These are phyloP conservation scores for Solanum dulcamara DNA, from an alignment of 257 asterid species.

Conservation along the genomic window DNA sequence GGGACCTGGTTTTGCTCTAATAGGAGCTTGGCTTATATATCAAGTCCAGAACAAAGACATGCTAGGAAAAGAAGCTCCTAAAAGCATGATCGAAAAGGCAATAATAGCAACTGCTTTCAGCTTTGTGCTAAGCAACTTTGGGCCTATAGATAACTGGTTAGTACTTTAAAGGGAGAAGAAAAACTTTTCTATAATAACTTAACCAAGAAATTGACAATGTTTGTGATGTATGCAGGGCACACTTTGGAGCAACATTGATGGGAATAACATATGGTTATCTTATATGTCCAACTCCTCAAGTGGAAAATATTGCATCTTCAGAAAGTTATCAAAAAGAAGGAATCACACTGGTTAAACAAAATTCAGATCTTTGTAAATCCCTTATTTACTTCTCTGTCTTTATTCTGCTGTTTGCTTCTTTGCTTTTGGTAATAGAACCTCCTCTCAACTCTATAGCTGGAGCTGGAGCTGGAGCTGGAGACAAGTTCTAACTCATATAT, in stretches of 20 bases:
- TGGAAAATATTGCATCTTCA: conserved; percentile 40
- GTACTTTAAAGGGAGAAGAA: neutral
- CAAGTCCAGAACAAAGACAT: conserved; percentile 51
- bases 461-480: conserved; percentile 5
- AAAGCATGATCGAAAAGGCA: conserved; percentile 42
- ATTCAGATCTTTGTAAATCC: conserved; percentile 61
- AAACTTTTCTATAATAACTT: no score
- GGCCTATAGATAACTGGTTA: conserved; percentile 81
- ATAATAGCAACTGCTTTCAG: conserved; percentile 42
- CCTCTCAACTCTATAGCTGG: conserved; percentile 31
- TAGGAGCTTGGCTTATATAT: conserved; percentile 75
- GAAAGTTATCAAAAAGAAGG: conserved; percentile 35
- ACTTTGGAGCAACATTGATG: conserved; percentile 48
- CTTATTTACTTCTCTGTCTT: conserved; percentile 42
- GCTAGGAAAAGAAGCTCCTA: conserved; percentile 25
- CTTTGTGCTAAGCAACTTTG: conserved; percentile 48
- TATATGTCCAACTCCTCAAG: conserved; percentile 39
- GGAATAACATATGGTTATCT: conserved; percentile 58
- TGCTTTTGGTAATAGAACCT: conserved; percentile 47
- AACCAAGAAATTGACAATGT: neutral
- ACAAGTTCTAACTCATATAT: neutral
- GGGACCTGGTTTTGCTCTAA: conserved; percentile 74
- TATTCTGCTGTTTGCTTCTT: conserved; percentile 36
- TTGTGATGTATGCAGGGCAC: conserved; percentile 43
- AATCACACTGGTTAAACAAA: conserved; percentile 29